A percentile compares a stretch with the other conserved stretches of the same genome.
These are phyloP conservation scores for Fusarium brachygibbosum DNA, from an alignment of 2,329 filamentous ascomycete genomes.

Conservation along the genomic window DNA sequence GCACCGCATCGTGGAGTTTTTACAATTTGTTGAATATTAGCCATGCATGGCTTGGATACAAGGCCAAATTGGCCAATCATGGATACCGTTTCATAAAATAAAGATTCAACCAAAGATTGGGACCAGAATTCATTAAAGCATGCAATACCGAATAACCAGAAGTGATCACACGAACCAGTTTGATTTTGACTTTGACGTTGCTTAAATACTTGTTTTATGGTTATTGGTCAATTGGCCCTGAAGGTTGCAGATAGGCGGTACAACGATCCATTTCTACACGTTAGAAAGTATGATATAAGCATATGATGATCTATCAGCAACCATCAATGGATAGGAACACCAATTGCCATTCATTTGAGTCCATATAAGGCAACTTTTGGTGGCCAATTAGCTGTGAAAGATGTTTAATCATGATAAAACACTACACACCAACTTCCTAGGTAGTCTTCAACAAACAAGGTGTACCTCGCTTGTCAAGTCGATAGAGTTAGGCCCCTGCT, in stretches of 20 bases:
- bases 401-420: neutral
- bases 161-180: neutral
- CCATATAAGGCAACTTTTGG: neutral
- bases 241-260: slow-evolving; percentile 11
- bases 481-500: slow-evolving; percentile 22
- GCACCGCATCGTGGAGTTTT: slow-evolving; percentile 28
- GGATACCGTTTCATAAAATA: slow-evolving; percentile 9
- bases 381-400: neutral
- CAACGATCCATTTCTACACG: neutral
- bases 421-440: neutral
- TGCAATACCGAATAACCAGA: no score
- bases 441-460: slow-evolving; percentile 10
- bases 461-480: slow-evolving; percentile 8
- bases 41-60: slow-evolving; percentile 5
- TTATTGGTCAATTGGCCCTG: slow-evolving; percentile 17
- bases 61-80: slow-evolving; percentile 25
- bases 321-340: neutral
- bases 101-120: neutral
- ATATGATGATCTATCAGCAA: neutral
- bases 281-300: neutral
- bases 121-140: neutral
- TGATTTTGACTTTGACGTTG: neutral
- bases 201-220: neutral
- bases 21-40: slow-evolving; percentile 12
- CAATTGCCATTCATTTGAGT: neutral